These are phyloP conservation scores for Melanopsichium pennsylvanicum DNA, from an alignment of 1,284 basidiomycete genomes.

Conservation along the genomic window DNA sequence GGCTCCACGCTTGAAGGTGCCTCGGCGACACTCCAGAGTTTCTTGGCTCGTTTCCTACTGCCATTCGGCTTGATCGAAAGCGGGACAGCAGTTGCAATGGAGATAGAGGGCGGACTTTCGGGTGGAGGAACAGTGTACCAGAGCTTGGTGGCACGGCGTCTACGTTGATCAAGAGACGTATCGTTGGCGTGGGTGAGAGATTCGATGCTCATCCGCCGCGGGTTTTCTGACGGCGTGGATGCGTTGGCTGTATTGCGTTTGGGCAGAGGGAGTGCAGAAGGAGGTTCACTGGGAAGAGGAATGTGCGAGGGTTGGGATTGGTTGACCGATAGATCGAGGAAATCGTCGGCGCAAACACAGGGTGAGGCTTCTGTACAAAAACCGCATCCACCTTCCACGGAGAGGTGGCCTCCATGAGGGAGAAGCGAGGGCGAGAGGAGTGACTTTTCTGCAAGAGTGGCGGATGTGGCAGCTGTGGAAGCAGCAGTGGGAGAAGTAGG, in stretches of 20 bases:
- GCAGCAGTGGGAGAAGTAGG: conserved; percentile 6
- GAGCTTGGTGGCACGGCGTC: conserved; percentile 17
- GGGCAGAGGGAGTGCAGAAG: conserved; percentile 27
- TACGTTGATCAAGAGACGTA: conserved; percentile 19
- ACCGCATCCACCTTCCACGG: conserved; percentile 51
- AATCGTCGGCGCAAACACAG: conserved; percentile 54
- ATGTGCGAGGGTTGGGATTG: conserved; percentile 24
- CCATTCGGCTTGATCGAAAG: conserved; percentile 13
- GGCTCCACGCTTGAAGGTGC: conserved; percentile 14
- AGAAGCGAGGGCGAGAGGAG: conserved; percentile 26
- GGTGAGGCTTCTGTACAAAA: conserved; percentile 56
- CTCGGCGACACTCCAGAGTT: conserved; percentile 23
- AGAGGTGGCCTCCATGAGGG: conserved; percentile 17
- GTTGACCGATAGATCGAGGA: conserved; percentile 23
- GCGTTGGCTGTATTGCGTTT: conserved; percentile 8
- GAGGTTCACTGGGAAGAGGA: conserved; percentile 17
- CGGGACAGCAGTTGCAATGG: conserved; percentile 9
- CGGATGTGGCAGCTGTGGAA: background rate
- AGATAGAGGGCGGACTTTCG: conserved; percentile 8
- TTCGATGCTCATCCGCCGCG: conserved; percentile 38
- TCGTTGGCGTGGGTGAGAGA: conserved; percentile 36
- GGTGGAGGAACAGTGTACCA: conserved; percentile 40
- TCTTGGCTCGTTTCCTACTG: conserved; percentile 15
- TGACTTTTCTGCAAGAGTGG: background rate
- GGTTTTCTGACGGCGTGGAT: conserved; percentile 9